A percentile compares a stretch with the other conserved stretches of the same genome.
These are phyloP conservation scores for Knoxdaviesia capensis DNA, from an alignment of 2,329 filamentous ascomycete genomes.

Conservation along the genomic window DNA sequence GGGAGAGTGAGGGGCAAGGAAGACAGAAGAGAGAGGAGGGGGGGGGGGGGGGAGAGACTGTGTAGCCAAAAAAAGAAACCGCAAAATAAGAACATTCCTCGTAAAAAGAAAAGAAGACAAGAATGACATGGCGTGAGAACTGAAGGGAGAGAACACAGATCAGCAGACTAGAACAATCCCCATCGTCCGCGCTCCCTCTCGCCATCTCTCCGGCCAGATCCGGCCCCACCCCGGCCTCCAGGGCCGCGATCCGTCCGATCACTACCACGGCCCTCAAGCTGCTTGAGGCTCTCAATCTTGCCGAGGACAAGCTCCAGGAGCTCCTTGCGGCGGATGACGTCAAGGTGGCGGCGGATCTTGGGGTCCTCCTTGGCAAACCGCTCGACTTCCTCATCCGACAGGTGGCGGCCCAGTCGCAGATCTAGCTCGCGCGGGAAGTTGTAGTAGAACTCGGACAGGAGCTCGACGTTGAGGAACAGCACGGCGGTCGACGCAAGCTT, in stretches of 20 bases:
- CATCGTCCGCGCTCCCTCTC: constrained; percentile 24
- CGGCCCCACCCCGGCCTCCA: constrained; percentile 3
- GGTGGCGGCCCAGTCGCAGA: constrained; percentile 59
- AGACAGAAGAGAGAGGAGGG: neutral
- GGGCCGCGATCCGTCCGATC: neutral
- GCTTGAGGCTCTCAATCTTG: constrained; percentile 83
- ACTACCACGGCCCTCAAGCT: constrained; percentile 44
- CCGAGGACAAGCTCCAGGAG: constrained; percentile 79
- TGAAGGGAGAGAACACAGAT: neutral
- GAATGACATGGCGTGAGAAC: neutral
- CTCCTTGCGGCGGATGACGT: constrained; percentile 82
- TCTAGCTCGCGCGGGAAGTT: constrained; percentile 91
- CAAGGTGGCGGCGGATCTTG: constrained; percentile 71
- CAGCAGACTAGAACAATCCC: constrained; percentile 22
- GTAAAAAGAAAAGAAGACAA: neutral
- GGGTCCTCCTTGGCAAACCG: constrained; percentile 84
- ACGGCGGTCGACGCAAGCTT: constrained; percentile 91
- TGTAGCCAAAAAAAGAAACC: neutral
- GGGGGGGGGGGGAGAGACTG: neutral
- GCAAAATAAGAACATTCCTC: neutral
- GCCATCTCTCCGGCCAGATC: constrained; percentile 4
- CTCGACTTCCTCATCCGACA: constrained; percentile 65
- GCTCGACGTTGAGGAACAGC: constrained; percentile 90
- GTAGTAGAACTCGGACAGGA: constrained; percentile 94
- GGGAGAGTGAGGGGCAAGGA: neutral